Conservation (phyloP, 306 rosid species). For the Prunus salicina region DNA sequence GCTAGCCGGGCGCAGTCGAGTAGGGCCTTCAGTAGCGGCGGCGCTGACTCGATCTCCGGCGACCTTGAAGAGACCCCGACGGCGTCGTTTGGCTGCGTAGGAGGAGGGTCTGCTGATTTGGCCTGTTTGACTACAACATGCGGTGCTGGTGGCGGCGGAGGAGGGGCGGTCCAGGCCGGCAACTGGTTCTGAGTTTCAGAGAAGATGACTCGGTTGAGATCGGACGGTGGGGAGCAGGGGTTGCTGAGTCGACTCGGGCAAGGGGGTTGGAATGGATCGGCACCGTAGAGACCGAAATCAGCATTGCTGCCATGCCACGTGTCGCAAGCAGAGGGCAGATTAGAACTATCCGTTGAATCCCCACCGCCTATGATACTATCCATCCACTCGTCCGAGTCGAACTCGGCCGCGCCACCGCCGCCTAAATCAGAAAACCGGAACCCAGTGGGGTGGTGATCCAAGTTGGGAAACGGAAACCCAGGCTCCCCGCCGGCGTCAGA, state of each 20-base stretch:
- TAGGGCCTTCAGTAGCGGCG: conserved; percentile 65
- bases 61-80: conserved; percentile 35
- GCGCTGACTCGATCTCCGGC: conserved; percentile 44
- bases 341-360: conserved; percentile 75
- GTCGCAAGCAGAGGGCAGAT: conserved; percentile 54
- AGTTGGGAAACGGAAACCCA: conserved; percentile 55
- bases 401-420: conserved; percentile 54
- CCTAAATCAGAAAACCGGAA: conserved; percentile 64
- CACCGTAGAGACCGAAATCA: conserved; percentile 50
- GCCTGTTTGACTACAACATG: conserved; percentile 27
- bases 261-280: conserved; percentile 46
- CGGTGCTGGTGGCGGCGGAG: conserved; percentile 28
- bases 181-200: conserved; percentile 33
- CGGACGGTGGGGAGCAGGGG: conserved; percentile 53
- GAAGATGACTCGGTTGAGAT: conserved; percentile 65
- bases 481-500: conserved; percentile 46
- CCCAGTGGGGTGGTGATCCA: conserved; percentile 57
- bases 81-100: conserved; percentile 19
- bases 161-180: conserved; percentile 42
- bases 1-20: conserved; percentile 57
- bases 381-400: conserved; percentile 98
- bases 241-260: conserved; percentile 57
- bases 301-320: conserved; percentile 53
- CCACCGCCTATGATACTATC: conserved; percentile 74
- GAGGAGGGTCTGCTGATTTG: conserved; percentile 23